These are phyloP conservation scores for Coccinonectria pachysandricola DNA, from an alignment of 2,329 filamentous ascomycete genomes.

Conservation along the genomic window DNA sequence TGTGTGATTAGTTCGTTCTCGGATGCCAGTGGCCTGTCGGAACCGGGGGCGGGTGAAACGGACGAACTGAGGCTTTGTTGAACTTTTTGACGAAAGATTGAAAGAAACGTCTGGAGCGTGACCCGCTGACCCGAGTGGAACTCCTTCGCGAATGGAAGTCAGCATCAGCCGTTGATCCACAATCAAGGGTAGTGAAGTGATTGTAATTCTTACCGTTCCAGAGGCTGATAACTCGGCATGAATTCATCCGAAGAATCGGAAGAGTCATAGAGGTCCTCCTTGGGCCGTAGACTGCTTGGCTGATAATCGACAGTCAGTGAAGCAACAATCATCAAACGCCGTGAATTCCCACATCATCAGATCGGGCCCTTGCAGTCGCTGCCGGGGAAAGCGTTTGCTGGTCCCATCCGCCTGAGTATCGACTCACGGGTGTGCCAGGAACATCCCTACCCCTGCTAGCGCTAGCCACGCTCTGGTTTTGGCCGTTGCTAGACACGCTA, in stretches of 20 bases:
- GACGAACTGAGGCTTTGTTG: slow-evolving; percentile 12
- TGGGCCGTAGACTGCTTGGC: slow-evolving; percentile 5
- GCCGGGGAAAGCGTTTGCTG: slow-evolving; percentile 14
- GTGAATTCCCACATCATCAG: slow-evolving; percentile 8
- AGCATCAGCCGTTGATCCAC: slow-evolving; percentile 5
- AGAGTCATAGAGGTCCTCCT: slow-evolving; percentile 8
- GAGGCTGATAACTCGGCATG: slow-evolving; percentile 7
- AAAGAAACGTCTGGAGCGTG: slow-evolving; percentile 14
- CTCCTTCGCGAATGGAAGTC: slow-evolving; percentile 5
- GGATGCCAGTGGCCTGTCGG: not conserved
- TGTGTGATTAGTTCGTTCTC: slow-evolving; percentile 4
- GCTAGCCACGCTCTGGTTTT: too few relatives aligned
- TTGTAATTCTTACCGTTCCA: slow-evolving; percentile 9
- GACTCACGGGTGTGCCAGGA: slow-evolving; percentile 12
- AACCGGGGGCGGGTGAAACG: slow-evolving; percentile 3
- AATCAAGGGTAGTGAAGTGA: slow-evolving; percentile 1
- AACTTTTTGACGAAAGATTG: slow-evolving; percentile 12
- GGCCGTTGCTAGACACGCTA: slow-evolving; percentile 12
- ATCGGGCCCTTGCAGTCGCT: slow-evolving; percentile 8
- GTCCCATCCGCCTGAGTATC: slow-evolving; percentile 15
- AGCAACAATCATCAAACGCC: slow-evolving; percentile 1
- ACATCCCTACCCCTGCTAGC: slow-evolving; percentile 9
- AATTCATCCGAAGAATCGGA: slow-evolving; percentile 14
- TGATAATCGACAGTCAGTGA: slow-evolving; percentile 5
- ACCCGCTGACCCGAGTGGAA: slow-evolving; percentile 4